Evolutionary conservation across 306 rosid species (phyloP), one percentile per base, ranked within the genome.

Genomic region (Rosa persica): DNA sequence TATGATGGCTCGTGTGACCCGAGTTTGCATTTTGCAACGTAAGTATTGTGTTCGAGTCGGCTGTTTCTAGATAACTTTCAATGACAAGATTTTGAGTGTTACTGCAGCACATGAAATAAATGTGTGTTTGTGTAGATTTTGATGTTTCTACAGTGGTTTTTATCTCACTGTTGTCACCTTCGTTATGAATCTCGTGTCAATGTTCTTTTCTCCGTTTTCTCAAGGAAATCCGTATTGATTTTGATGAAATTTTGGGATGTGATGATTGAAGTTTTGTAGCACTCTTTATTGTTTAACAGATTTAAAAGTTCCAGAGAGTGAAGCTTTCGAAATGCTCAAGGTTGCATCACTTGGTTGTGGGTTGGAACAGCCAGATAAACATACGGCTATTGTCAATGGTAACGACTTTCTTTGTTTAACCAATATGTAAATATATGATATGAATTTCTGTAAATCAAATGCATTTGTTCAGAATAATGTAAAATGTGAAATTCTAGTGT

Each of bases 261-360:
- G 57, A 44, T 61, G 30, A 27, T 61, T 61, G 43, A 60, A 75
- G 13, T 70, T 20, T 71, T 48, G 27, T 72, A 65, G 75, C 74
- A 48, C 70, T 38, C 42, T 12, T 64, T 73, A 40, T 82, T 80
- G 55, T 82, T 81, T 19, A 27, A 67, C 89, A 93, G 99, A 88
- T 49, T 54, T 95, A 38, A 85, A 81, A 67, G 88, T 95, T 68
- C 78, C 89, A 2, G 91, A 89, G 36, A 73, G 68, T 78, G 95
- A 90, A 77, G 97, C 99, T 77, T 67, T 49, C n/a, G 91, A 91
- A 76, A 90, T 95, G 89, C 84, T 83, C 74, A 87, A 88, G 70
- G 78, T 70, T 80, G 97, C 95, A 68, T 82, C 87, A 49, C 83
- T 44, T 68, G 66, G 82, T 46, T 67, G 83, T 85, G 82, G 87